Evolutionary conservation across 257 asterid genomes (phyloP), one percentile per base, ranked within the genome.

Genomic region (Osmanthus fragrans): DNA sequence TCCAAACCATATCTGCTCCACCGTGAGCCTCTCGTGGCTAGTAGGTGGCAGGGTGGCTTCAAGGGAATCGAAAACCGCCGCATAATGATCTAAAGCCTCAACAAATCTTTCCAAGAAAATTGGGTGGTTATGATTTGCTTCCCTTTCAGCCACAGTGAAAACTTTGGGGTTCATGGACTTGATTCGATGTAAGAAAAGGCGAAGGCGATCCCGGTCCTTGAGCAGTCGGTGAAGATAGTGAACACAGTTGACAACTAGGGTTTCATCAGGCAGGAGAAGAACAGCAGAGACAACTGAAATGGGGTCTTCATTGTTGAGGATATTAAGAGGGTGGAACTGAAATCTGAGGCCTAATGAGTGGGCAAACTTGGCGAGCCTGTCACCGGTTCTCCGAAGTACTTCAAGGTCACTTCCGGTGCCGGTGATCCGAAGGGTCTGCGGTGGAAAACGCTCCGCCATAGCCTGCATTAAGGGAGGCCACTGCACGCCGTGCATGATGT

Each of bases 391-490:
- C 0, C 90, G 77, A 15, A 96, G 97, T 81, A 86, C 84, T 3
- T 89, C 90, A 10, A 90, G 85, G 73, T 96, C 92, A 45, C 39
- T 51, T 2, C 99, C 99, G 1, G 97, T 90, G 77, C 91, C 98
- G 18, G 99, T 90, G 83, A 96, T 96, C n/a, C 99, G 84, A 23
- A 96, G 93, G 0, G 89, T 85, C 0, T 97, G 99, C 1, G 89
- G 80, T 0, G 99, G 99, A 73, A 78, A 88, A 0, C 97, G 87
- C 70, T 96, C 97, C 12, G 91, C 96, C 51, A 93, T 75, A 18
- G 98, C 98, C 72, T 91, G 98, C 99, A 96, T 96, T 51, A 96
- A 86, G 3, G 99, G 97, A 7, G 99, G 99, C 99, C 99, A 96
- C 72, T 96, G 99, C 4, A 96, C 94, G 70, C 99, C 99, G 81